phyloP scores from a whole-genome alignment of 1,284 basidiomycete genomes.

The Ustilago lituana region DNA sequence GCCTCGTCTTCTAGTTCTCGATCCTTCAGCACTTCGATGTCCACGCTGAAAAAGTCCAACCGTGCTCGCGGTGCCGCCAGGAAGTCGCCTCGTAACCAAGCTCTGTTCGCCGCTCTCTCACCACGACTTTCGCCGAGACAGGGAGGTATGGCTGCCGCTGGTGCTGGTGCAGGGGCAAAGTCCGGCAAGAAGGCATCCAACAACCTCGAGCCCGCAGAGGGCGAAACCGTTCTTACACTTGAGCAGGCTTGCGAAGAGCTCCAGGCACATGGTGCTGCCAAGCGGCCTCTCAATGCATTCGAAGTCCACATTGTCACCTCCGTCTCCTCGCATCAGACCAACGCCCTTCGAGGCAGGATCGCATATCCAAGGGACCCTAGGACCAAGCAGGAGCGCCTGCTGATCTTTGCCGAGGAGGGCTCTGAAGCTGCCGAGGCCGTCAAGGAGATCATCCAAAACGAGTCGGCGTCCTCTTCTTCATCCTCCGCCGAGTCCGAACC shows the following conservation, averaged over 20 bases:
- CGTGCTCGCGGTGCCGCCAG: constrained; percentile 49
- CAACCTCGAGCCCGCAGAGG: constrained; percentile 36
- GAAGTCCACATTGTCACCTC: constrained; percentile 65
- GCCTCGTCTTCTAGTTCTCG: constrained; percentile 27
- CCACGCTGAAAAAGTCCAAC: constrained; percentile 45
- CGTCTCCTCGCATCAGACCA: constrained; percentile 63
- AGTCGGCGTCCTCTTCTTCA: constrained; percentile 25
- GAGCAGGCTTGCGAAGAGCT: constrained; percentile 47
- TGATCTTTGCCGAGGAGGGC: constrained; percentile 65
- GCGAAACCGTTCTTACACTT: constrained; percentile 43
- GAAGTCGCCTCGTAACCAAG: constrained; percentile 47
- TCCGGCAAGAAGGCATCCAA: constrained; percentile 26
- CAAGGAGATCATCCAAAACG: constrained; percentile 36
- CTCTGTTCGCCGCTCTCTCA: constrained; percentile 29
- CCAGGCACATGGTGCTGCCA: constrained; percentile 22
- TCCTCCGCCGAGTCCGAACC: constrained; percentile 19
- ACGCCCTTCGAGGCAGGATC: constrained; percentile 63
- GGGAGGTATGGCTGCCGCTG: constrained; percentile 12
- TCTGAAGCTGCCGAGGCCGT: constrained; percentile 55
- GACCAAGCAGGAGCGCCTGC: constrained; percentile 59
- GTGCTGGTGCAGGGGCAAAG: constrained; percentile 9
- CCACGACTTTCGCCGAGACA: constrained; percentile 24
- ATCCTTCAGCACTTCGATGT: constrained; percentile 36
- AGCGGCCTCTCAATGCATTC: constrained; percentile 58
- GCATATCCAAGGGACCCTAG: constrained; percentile 58